Percentiles rank a stretch among this genome's conserved stretches.
Conservation (phyloP, 768 basidiomycete species). For the Atractiella rhizophila region DNA sequence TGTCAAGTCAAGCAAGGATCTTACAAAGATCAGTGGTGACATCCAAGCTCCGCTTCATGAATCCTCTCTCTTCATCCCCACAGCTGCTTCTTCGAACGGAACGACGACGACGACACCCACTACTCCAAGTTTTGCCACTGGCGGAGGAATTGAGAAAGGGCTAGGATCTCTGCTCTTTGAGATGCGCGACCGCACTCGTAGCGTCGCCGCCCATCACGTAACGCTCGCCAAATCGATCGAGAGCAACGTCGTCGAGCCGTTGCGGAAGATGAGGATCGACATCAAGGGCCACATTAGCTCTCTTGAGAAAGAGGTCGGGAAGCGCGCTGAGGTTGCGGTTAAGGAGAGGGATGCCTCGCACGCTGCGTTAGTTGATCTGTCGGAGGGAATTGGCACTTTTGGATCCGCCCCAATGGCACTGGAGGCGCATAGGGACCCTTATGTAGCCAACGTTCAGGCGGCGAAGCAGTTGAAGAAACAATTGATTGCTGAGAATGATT, state of each 20-base stretch:
- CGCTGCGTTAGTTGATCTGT: conserved; percentile 59
- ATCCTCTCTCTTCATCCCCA: conserved; percentile 17
- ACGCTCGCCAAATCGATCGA: conserved; percentile 90
- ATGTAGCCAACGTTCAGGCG: conserved; percentile 37
- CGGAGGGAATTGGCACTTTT: conserved; percentile 61
- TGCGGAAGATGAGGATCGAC: conserved; percentile 78
- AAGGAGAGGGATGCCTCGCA: conserved; percentile 75
- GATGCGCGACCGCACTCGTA: conserved; percentile 57
- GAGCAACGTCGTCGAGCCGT: conserved; percentile 85
- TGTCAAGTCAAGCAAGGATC: too few relatives aligned
- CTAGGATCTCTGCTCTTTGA: not conserved
- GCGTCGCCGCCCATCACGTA: conserved; percentile 84
- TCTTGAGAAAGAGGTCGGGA: conserved; percentile 19
- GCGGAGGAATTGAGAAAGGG: conserved; percentile 3
- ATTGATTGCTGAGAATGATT: conserved; percentile 86
- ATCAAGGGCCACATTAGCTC: conserved; percentile 87
- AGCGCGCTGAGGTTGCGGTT: conserved; percentile 39
- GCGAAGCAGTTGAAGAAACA: conserved; percentile 49
- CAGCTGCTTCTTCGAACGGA: not conserved
- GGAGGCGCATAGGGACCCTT: conserved; percentile 57
- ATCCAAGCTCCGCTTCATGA: conserved; percentile 91
- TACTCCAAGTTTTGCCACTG: not conserved
- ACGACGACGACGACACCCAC: not conserved
- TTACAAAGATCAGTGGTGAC: conserved; percentile 75
- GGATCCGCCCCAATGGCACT: conserved; percentile 86